A percentile compares a stretch with the other conserved stretches of the same genome.
Conservation (phyloP, 2,329 filamentous ascomycete genomes). For the Raffaelea ambrosiae region DNA sequence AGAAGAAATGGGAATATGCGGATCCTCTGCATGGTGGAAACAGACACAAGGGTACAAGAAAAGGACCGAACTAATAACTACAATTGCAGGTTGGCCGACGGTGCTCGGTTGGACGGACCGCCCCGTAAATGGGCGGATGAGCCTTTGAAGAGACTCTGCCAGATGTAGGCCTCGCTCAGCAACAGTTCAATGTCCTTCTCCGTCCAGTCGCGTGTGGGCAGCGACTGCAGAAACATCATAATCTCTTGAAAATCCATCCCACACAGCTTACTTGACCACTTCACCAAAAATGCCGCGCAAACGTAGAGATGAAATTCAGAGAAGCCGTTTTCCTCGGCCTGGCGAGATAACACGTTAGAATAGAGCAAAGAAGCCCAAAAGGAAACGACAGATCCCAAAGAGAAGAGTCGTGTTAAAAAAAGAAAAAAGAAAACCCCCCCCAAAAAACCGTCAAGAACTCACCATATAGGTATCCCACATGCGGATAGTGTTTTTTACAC, state of each 20-base stretch:
- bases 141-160: slow-evolving; percentile 95
- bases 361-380: not conserved
- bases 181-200: slow-evolving; percentile 97
- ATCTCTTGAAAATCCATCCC: slow-evolving; percentile 98
- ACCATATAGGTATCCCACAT: slow-evolving; percentile 99
- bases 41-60: no score
- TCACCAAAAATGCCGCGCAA: slow-evolving; percentile 93
- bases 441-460: slow-evolving; percentile 32
- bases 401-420: no score
- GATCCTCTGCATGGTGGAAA: no score
- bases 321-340: slow-evolving; percentile 98
- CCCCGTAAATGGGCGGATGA: slow-evolving; percentile 77
- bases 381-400: not conserved
- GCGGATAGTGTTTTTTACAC: slow-evolving; percentile 88
- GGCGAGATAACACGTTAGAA: not conserved
- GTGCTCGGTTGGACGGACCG: slow-evolving; percentile 24
- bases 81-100: slow-evolving; percentile 32
- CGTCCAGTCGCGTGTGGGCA: slow-evolving; percentile 90
- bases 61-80: slow-evolving; percentile 6
- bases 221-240: slow-evolving; percentile 97
- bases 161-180: slow-evolving; percentile 94
- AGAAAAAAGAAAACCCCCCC: not conserved
- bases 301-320: slow-evolving; percentile 98
- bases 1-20: no score
- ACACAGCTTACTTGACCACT: slow-evolving; percentile 91